phyloP scores from a whole-genome alignment of 2,329 filamentous ascomycete species.

The Aspergillus brunneoviolaceus region DNA sequence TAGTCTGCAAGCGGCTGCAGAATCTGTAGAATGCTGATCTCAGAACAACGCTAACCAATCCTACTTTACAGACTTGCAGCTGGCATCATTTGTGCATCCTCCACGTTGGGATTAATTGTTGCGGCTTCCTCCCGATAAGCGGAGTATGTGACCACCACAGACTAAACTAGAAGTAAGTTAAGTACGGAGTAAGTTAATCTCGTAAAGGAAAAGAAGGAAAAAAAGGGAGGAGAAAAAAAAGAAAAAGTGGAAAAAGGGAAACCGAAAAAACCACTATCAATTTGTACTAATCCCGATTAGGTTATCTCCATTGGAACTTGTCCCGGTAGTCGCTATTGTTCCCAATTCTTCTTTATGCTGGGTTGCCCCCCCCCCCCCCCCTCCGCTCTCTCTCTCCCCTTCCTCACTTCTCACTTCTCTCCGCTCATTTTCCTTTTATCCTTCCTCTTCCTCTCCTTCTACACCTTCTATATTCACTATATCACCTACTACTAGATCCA shows the following conservation, averaged over 20 bases:
- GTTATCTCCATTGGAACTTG: not conserved
- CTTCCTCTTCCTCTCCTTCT: not conserved
- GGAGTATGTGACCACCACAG: not conserved
- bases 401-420: conserved; percentile 15
- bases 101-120: not conserved
- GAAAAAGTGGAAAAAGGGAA: not conserved
- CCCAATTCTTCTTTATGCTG: conserved; percentile 10
- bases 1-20: not conserved
- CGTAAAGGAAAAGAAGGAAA: not conserved
- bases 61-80: not conserved
- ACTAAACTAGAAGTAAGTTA: too few relatives aligned
- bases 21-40: not conserved
- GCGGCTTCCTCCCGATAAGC: conserved; percentile 8
- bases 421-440: conserved; percentile 7
- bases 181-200: not conserved
- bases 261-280: not conserved
- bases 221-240: not conserved
- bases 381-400: conserved; percentile 6
- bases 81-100: not conserved
- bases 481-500: not conserved
- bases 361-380: conserved; percentile 2
- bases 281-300: not conserved
- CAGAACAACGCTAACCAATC: not conserved
- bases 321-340: conserved; percentile 4
- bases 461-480: not conserved